Percentiles rank a stretch among this genome's conserved stretches.
Evolutionary conservation across 768 basidiomycete species (phyloP).

Genomic region (Termitomyces sp.): DNA sequence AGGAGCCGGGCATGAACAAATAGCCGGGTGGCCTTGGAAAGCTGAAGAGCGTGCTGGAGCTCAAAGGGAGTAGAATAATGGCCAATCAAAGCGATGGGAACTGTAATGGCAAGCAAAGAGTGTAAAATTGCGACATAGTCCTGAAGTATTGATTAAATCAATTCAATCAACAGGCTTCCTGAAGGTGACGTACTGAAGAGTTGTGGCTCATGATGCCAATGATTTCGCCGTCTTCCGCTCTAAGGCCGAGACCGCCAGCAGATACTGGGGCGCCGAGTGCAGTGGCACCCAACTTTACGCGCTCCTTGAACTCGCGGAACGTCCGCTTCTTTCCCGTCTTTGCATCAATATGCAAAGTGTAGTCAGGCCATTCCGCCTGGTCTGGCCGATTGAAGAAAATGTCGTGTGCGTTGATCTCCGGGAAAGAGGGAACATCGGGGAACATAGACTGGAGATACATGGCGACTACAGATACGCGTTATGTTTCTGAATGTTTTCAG

Average conservation of each 20-base stretch:
- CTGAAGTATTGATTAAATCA: constrained; percentile 22
- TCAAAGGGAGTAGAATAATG: constrained; percentile 54
- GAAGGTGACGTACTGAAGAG: constrained; percentile 43
- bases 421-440: constrained; percentile 43
- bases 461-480: not conserved
- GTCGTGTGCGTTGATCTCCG: constrained; percentile 51
- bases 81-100: constrained; percentile 51
- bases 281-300: constrained; percentile 51
- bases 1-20: constrained; percentile 50
- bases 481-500: not conserved
- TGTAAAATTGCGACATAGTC: constrained; percentile 51
- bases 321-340: constrained; percentile 41
- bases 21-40: constrained; percentile 43
- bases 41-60: constrained; percentile 42
- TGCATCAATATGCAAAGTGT: constrained; percentile 50
- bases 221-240: constrained; percentile 43
- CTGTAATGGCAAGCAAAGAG: constrained; percentile 40
- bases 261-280: constrained; percentile 42
- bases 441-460: constrained; percentile 60
- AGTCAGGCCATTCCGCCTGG: constrained; percentile 52
- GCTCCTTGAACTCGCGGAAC: constrained; percentile 44
- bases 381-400: constrained; percentile 51
- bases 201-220: constrained; percentile 71
- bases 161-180: not conserved
- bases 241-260: constrained; percentile 54